Percentiles rank a stretch among this genome's conserved stretches.
phyloP scores from a whole-genome alignment of 2,329 filamentous ascomycete species.

The Coleophoma cylindrospora region DNA sequence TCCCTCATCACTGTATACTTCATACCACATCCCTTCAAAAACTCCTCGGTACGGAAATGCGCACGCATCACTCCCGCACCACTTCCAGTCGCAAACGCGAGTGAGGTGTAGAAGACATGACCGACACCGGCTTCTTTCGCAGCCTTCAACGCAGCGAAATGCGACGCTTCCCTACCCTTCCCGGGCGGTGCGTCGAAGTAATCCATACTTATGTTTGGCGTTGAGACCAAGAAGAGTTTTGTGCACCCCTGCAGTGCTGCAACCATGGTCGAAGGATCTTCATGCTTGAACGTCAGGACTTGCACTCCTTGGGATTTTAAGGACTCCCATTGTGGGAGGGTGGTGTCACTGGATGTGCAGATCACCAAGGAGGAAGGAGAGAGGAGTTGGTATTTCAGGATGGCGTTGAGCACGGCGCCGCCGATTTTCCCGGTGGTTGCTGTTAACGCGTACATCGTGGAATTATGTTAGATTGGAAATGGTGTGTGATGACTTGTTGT shows the following conservation, averaged over 20 bases:
- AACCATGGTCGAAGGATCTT: conserved; percentile 3
- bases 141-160: conserved; percentile 16
- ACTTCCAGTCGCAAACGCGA: conserved; percentile 10
- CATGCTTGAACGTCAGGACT: conserved; percentile 12
- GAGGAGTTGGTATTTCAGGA: conserved; percentile 12
- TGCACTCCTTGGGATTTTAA: conserved; percentile 13
- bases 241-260: conserved; percentile 7
- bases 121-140: conserved; percentile 24
- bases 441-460: conserved; percentile 14
- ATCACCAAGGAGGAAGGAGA: conserved; percentile 10
- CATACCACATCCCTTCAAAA: conserved; percentile 8
- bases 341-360: conserved; percentile 12
- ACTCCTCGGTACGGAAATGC: conserved; percentile 10
- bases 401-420: conserved; percentile 9
- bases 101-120: conserved; percentile 28
- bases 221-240: conserved; percentile 30
- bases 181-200: conserved; percentile 35
- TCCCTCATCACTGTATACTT: conserved; percentile 9
- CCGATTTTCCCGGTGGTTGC: conserved; percentile 16
- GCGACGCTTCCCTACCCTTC: conserved; percentile 7
- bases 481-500: background rate
- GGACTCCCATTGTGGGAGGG: conserved; percentile 30
- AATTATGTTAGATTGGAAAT: too few species aligned
- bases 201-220: conserved; percentile 21
- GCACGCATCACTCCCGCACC: conserved; percentile 11